A percentile compares a stretch with the other conserved stretches of the same genome.
phyloP scores from a whole-genome alignment of 306 rosid species.

The Pyrus communis region DNA sequence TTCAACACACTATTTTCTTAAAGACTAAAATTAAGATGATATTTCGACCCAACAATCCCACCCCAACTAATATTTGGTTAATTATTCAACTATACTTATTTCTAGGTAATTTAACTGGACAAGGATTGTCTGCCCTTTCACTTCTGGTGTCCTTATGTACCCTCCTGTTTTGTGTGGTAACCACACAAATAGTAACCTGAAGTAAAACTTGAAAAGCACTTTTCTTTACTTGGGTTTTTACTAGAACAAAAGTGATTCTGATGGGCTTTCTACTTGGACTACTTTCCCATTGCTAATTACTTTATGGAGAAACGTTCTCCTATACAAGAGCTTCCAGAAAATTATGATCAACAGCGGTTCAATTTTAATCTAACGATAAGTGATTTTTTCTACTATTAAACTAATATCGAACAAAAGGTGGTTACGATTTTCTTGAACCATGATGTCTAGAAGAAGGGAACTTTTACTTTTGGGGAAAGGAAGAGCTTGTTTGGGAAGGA shows the following conservation, averaged over 20 bases:
- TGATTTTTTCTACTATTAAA: no score
- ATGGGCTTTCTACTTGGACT: neutral
- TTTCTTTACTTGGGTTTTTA: neutral
- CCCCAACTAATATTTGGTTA: neutral
- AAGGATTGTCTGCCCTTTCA: no score
- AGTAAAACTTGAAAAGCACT: neutral
- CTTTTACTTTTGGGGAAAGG: neutral
- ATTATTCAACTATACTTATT: no score
- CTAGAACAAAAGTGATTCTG: neutral
- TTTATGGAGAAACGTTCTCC: no score
- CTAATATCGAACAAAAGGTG: neutral
- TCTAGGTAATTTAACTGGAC: no score
- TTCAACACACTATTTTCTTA: neutral
- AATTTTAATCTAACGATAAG: no score
- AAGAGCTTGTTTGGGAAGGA: neutral
- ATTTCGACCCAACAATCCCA: neutral
- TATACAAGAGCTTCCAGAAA: no score
- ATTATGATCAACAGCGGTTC: no score
- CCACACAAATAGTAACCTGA: no score
- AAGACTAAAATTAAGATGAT: neutral
- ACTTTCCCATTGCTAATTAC: neutral
- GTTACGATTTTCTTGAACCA: neutral
- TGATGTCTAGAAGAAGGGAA: no score
- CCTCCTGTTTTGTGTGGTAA: no score
- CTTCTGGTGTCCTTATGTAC: fast-evolving